Conservation (phyloP, 2,329 filamentous ascomycete genomes). For the Gnomoniopsis smithogilvyi region DNA sequence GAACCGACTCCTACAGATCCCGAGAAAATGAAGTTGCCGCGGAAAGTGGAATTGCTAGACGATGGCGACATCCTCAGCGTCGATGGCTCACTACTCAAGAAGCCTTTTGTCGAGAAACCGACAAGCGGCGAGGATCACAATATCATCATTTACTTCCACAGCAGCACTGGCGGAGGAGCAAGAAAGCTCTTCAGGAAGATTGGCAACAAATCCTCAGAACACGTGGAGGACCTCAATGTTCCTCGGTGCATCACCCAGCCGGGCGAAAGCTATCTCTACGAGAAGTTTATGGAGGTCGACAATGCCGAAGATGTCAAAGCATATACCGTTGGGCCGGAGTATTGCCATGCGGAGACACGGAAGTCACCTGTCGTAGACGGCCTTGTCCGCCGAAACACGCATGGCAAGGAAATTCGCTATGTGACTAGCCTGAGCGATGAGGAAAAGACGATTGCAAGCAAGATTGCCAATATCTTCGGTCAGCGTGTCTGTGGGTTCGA, state of each 20-base stretch:
- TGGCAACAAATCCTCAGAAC: constrained; percentile 98
- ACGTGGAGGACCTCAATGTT: constrained; percentile 69
- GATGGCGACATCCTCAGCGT: constrained; percentile 85
- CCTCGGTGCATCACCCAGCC: constrained; percentile 81
- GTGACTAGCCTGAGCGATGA: constrained; percentile 79
- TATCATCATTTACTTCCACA: constrained; percentile 95
- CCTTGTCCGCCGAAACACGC: constrained; percentile 90
- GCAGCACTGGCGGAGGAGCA: constrained; percentile 69
- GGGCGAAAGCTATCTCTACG: constrained; percentile 86
- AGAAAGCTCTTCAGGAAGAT: constrained; percentile 93
- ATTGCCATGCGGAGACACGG: constrained; percentile 94
- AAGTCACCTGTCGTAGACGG: constrained; percentile 98
- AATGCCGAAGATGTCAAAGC: constrained; percentile 98
- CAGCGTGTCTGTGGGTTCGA: constrained; percentile 97
- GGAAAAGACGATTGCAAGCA: constrained; percentile 82
- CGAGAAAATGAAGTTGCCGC: constrained; percentile 53
- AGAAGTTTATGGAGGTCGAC: constrained; percentile 94
- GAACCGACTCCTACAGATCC: constrained; percentile 66
- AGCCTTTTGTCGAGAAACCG: constrained; percentile 97
- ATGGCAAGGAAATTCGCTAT: constrained; percentile 95
- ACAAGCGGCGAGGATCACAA: constrained; percentile 99
- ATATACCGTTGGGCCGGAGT: constrained; percentile 90
- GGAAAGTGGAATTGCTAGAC: constrained; percentile 80
- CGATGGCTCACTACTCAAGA: constrained; percentile 76
- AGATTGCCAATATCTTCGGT: constrained; percentile 87